These are phyloP conservation scores for Camelina laxa DNA, from an alignment of 345 rosid genomes.

Conservation along the genomic window DNA sequence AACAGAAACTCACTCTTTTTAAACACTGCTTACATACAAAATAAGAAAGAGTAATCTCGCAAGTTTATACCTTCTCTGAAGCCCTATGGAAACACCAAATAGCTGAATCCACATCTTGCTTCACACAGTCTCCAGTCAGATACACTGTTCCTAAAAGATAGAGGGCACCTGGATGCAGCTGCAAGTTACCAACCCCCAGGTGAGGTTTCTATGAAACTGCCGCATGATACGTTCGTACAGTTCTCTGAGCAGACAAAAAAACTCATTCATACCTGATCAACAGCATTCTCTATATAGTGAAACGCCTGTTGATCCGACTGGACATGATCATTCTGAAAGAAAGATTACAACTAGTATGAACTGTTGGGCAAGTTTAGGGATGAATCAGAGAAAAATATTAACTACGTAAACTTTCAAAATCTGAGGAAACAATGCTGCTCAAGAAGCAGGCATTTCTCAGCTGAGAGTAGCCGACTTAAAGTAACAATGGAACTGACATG, in stretches of 20 bases:
- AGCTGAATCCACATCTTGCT: constrained; percentile 89
- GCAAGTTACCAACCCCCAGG: constrained; percentile 36
- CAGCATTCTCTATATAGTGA: constrained; percentile 87
- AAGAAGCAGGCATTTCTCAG: constrained; percentile 2
- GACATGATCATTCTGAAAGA: constrained; percentile 69
- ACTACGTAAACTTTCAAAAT: neutral
- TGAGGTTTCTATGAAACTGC: constrained; percentile 40
- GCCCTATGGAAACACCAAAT: constrained; percentile 94
- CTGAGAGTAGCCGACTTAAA: constrained; percentile 2
- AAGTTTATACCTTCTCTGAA: constrained; percentile 68
- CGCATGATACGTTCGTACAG: neutral
- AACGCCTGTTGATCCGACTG: constrained; percentile 91
- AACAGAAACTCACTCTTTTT: neutral
- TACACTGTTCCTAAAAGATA: constrained; percentile 90
- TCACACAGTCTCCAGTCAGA: constrained; percentile 86
- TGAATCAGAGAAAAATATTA: neutral
- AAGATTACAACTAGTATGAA: neutral
- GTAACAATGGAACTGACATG: neutral
- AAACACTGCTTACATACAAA: neutral
- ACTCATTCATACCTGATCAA: constrained; percentile 70
- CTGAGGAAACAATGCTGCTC: neutral
- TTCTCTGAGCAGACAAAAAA: neutral
- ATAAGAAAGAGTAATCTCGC: neutral
- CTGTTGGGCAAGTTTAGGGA: neutral
- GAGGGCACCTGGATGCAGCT: constrained; percentile 98